These are phyloP conservation scores for Torulaspora quercuum DNA, from an alignment of 805 yeast genomes.

Conservation along the genomic window DNA sequence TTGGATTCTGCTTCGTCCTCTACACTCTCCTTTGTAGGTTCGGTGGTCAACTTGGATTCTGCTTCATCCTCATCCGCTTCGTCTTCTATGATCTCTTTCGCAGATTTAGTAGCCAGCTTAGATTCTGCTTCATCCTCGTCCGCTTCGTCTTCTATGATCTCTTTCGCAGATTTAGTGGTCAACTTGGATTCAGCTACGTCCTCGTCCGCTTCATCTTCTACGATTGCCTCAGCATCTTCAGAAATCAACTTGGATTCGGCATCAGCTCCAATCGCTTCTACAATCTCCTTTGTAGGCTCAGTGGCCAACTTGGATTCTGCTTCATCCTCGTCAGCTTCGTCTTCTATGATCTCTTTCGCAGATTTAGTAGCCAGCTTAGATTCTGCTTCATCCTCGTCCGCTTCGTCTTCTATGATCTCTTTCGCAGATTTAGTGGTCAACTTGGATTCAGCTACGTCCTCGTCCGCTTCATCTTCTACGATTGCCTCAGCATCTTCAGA, in stretches of 20 bases:
- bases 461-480: constrained; percentile 6
- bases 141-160: constrained; percentile 3
- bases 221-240: no score
- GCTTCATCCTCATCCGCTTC: not conserved
- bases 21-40: no score
- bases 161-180: not conserved
- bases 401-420: not conserved
- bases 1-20: not conserved
- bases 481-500: not conserved
- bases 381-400: not conserved
- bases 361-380: no score
- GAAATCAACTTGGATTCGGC: not conserved
- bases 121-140: not conserved
- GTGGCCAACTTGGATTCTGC: not conserved
- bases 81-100: not conserved
- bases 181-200: not conserved
- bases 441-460: not conserved
- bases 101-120: not conserved
- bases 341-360: constrained; percentile 3
- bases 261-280: not conserved
- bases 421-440: not conserved
- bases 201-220: constrained; percentile 2
- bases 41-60: no score
- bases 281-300: not conserved
- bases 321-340: constrained; percentile 5